Base-by-base conservation (phyloP, 1,284 basidiomycete species). In the Phenoliferia sp. region DNA sequence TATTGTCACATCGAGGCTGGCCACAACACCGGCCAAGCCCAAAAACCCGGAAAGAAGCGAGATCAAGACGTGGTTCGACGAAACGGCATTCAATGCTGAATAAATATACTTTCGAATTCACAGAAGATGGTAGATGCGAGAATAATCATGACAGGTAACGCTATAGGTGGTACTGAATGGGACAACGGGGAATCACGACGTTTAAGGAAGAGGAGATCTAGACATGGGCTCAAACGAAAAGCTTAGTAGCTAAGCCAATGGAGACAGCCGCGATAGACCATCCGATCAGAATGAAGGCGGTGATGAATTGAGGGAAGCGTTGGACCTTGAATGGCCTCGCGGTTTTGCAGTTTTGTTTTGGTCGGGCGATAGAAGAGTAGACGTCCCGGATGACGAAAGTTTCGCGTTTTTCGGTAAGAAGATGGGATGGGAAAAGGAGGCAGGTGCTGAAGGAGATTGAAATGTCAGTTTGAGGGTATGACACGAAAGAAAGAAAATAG, bases 341-440 rank as follows among this genome's bases (percentile, higher is more conserved):
- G 22, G 69, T 72, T 63, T 70, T 70, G 69, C 66, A 70, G 44
- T 68, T 56, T 36, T 72, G 71, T 50, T 70, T 70, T 28, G 71
- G 71, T 3, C 71, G 71, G 12, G 71, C 71, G 61, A 70, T 68
- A 35, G 63, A 66, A 28, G 71, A 65, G 64, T 72, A 72, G 55
- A 67, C 66, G 63, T 72, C 71, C 3, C 71, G 71, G 59, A 72
- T 67, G 36, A 72, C 44, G 67, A 72, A 70, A 3, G 64, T 64
- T 36, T 72, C 71, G 36, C 71, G 66, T 29, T 61, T 60, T 48
- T 64, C 69, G 39, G 71, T 70, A 32, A 72, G 67, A 16, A 68
- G 63, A 57, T 60, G 66, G 10, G 69, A 70, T 16, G 71, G 71
- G 67, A 70, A 70, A 34, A 72, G 64, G 33, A 72, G 67, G 69